These are phyloP conservation scores for Teratosphaeria zuluensis DNA, from an alignment of 2,329 filamentous ascomycete species.

Conservation along the genomic window DNA sequence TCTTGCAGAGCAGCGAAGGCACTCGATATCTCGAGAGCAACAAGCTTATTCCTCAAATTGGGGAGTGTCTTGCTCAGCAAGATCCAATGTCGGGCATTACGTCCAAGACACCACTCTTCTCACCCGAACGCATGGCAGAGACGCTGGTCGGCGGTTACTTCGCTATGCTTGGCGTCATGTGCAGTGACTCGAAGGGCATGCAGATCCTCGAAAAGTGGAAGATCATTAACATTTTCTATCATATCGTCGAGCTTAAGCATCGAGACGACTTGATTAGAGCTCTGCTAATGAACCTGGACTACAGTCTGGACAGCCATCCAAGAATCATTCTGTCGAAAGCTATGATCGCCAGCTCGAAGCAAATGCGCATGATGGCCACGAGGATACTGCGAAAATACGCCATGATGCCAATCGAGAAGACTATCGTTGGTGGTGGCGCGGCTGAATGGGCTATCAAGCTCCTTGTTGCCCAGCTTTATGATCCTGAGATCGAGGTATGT, in stretches of 20 bases:
- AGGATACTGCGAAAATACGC: slow-evolving; percentile 82
- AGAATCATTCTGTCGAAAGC: slow-evolving; percentile 89
- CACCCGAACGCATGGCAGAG: slow-evolving; percentile 70
- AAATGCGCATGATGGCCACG: slow-evolving; percentile 84
- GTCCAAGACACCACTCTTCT: slow-evolving; percentile 82
- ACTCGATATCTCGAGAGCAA: slow-evolving; percentile 78
- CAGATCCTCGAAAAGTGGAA: slow-evolving; percentile 91
- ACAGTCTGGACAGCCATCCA: slow-evolving; percentile 73
- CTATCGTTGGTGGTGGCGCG: slow-evolving; percentile 45
- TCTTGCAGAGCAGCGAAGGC: slow-evolving; percentile 79
- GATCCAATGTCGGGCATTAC: slow-evolving; percentile 68
- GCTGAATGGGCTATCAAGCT: slow-evolving; percentile 94
- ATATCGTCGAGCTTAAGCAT: slow-evolving; percentile 85
- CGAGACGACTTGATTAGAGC: slow-evolving; percentile 85
- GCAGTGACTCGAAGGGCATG: slow-evolving; percentile 69
- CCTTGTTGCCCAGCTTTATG: slow-evolving; percentile 96
- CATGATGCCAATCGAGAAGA: slow-evolving; percentile 42
- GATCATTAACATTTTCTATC: slow-evolving; percentile 99
- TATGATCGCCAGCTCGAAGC: slow-evolving; percentile 79
- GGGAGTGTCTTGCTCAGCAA: slow-evolving; percentile 90
- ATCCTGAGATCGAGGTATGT: slow-evolving; percentile 93
- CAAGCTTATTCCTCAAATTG: slow-evolving; percentile 86
- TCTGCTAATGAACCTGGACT: slow-evolving; percentile 85
- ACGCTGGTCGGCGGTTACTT: slow-evolving; percentile 92
- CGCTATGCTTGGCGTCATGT: slow-evolving; percentile 79